phyloP scores from a whole-genome alignment of 176 grass and related monocot species.

The Carex cristatella region DNA sequence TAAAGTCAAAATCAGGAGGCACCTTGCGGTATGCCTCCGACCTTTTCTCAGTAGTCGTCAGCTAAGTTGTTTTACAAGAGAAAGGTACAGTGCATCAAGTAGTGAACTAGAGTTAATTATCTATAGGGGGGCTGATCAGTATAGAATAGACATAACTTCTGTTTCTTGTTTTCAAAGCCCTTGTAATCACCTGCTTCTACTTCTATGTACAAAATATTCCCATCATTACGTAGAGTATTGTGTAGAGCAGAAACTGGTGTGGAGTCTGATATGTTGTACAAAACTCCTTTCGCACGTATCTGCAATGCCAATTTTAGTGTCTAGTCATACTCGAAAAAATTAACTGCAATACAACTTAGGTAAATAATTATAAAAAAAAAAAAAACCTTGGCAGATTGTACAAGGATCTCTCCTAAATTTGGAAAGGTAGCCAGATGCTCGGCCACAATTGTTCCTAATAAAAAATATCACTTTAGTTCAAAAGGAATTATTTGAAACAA shows the following conservation, averaged over 20 bases:
- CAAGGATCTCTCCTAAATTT: constrained; percentile 32
- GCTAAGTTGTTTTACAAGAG: too few relatives aligned
- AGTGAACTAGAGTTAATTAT: not conserved
- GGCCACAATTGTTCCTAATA: constrained; percentile 26
- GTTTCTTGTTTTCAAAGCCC: not conserved
- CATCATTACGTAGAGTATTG: not conserved
- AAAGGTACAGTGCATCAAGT: not conserved
- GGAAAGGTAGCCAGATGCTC: constrained; percentile 30
- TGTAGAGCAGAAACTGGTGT: constrained; percentile 42
- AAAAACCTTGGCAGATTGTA: constrained; percentile 23
- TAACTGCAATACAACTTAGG: not conserved
- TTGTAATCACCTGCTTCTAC: constrained; percentile 17
- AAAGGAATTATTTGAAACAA: not conserved
- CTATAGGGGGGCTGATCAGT: not conserved
- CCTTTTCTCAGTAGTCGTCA: too few relatives aligned
- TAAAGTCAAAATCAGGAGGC: too few relatives aligned
- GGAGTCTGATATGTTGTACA: constrained; percentile 62
- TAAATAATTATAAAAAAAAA: not conserved
- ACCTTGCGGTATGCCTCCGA: too few relatives aligned
- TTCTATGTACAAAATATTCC: constrained; percentile 49
- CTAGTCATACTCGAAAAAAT: constrained; percentile 12
- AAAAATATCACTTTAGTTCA: not conserved
- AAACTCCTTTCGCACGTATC: constrained; percentile 35
- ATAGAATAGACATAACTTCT: not conserved
- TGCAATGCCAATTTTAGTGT: constrained; percentile 26